A percentile compares a stretch with the other conserved stretches of the same genome.
phyloP scores from a whole-genome alignment of 2,329 filamentous ascomycete species.

The Hypomyces perniciosus region DNA sequence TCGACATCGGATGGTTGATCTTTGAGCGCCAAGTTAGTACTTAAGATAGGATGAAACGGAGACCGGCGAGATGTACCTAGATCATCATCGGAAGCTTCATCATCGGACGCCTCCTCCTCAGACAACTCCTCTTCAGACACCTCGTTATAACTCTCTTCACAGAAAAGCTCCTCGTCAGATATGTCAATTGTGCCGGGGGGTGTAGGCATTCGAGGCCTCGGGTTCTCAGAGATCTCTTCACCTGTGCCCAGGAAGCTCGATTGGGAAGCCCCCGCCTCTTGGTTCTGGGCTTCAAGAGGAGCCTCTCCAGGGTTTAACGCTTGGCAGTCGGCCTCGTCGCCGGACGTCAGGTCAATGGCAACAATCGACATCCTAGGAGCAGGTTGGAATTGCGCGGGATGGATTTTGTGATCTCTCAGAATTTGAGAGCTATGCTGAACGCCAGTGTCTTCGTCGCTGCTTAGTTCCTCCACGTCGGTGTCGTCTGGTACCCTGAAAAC shows the following conservation, averaged over 20 bases:
- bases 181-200: conserved; percentile 3
- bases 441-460: conserved; percentile 22
- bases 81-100: not conserved
- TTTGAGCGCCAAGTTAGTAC: too few relatives aligned
- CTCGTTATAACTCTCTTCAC: conserved; percentile 3
- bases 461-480: conserved; percentile 26
- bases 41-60: too few relatives aligned
- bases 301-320: not conserved
- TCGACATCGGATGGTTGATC: too few relatives aligned
- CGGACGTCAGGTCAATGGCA: conserved; percentile 19
- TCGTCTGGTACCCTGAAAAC: conserved; percentile 41
- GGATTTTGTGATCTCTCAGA: conserved; percentile 24
- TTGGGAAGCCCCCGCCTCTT: not conserved
- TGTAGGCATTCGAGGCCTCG: conserved; percentile 2
- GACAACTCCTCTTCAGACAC: conserved; percentile 8
- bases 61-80: not conserved
- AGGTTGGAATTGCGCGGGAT: conserved; percentile 16
- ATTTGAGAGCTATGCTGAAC: conserved; percentile 23
- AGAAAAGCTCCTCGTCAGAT: conserved; percentile 8
- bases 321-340: conserved; percentile 14
- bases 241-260: not conserved
- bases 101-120: not conserved
- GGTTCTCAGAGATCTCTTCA: not conserved
- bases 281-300: not conserved
- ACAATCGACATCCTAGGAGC: not conserved